A percentile compares a stretch with the other conserved stretches of the same genome.
Conservation (phyloP, 306 rosid genomes). For the Lithocarpus polystachyus region DNA sequence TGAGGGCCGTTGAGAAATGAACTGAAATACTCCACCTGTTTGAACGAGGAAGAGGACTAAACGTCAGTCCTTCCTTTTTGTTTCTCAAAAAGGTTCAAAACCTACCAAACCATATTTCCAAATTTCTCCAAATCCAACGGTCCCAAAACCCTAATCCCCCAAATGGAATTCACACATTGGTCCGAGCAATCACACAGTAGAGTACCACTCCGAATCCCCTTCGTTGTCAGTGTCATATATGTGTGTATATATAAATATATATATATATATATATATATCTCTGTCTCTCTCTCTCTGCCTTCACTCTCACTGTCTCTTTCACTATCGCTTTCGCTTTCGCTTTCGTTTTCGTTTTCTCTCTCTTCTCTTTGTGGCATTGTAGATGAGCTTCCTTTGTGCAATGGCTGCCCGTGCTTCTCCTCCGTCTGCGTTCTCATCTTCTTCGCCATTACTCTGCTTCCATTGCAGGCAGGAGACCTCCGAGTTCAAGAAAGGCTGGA, state of each 20-base stretch:
- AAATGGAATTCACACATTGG: neutral
- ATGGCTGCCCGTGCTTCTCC: conserved; percentile 1
- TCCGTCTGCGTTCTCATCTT: neutral
- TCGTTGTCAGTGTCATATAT: neutral
- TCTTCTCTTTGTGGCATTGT: neutral
- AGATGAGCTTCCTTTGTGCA: neutral
- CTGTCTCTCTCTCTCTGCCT: neutral
- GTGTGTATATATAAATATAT: too few relatives aligned
- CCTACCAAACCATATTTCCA: too few relatives aligned
- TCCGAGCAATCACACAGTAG: neutral
- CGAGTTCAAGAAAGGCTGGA: conserved; percentile 22
- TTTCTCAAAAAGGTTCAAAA: neutral
- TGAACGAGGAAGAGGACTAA: neutral
- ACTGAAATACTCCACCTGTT: neutral
- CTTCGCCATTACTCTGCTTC: neutral
- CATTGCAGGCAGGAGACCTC: conserved; percentile 2
- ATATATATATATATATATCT: too few relatives aligned
- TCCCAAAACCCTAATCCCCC: neutral
- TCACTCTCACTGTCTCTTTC: neutral
- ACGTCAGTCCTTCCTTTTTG: neutral
- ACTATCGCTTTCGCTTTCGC: neutral
- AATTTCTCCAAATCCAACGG: neutral
- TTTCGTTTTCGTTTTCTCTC: too few relatives aligned
- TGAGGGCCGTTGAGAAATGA: neutral
- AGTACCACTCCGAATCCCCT: neutral